Evolutionary conservation across 805 yeast genomes (phyloP), one percentile per base, ranked within the genome.

Genomic region (Candida odintsovae): DNA sequence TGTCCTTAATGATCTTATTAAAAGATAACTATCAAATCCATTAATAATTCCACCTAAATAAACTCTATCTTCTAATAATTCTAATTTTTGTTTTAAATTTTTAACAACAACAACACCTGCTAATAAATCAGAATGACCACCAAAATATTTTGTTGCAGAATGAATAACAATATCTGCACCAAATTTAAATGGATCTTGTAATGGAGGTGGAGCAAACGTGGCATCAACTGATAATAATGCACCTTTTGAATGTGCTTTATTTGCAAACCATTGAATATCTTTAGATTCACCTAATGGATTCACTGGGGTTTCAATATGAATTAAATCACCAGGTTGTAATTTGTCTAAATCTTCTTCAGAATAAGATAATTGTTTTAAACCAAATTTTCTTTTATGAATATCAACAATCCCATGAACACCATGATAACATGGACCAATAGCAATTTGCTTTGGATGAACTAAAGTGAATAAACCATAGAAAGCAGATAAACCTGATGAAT

Each of bases 161-260:
- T 90, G 97, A 77, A 92, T 70, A n/a, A 92, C 81, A 53, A 89
- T 67, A 64, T 92, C 97, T 26, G 85, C 96, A 41, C 92, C 96
- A 57, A 78, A 83, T 36, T 73, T 73, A 67, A 89, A 88, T 6
- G 95, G 92, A 50, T 88, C 78, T 56, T 80, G 85, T 47, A 90
- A 67, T 16, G 96, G 96, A 13, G 95, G 95, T 19, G 97, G 96
- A 10, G 96, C 97, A 66, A 92, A 87, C 0, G 97, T 92, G 6
- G 96, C 76, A 65, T 90, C 98, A 15, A 87, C 81, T 22, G 80
- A 58, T 13, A 90, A 66, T 21, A 70, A 56, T 0, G 95, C 97
- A 18, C 96, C 96, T 45, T 78, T 77, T 2, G 73, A 68, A 61
- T 88, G 96, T 1, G 96, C 96, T 50, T 73, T 74, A 2, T 77